Percentiles rank a stretch among this genome's conserved stretches.
phyloP scores from a whole-genome alignment of 768 basidiomycete species.

The Pulveroboletus sp. region DNA sequence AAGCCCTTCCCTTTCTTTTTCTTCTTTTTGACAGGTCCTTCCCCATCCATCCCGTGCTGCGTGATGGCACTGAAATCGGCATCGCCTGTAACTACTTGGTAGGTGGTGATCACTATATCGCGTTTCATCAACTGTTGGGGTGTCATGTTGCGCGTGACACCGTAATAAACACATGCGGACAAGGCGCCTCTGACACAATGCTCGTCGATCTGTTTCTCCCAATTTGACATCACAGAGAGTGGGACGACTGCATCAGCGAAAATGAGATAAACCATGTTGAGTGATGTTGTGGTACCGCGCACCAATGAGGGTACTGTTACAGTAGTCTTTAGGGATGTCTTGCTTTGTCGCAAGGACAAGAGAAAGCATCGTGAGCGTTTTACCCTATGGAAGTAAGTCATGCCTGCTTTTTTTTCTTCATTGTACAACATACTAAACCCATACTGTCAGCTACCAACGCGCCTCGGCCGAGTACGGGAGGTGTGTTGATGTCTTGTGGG shows the following conservation, averaged over 20 bases:
- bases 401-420: neutral
- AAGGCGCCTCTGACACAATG: slow-evolving; percentile 58
- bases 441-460: slow-evolving; percentile 89
- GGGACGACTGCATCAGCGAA: slow-evolving; percentile 57
- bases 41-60: slow-evolving; percentile 13
- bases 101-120: slow-evolving; percentile 85
- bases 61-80: slow-evolving; percentile 25
- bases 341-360: slow-evolving; percentile 75
- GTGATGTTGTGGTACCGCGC: neutral
- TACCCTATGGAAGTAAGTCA: slow-evolving; percentile 53
- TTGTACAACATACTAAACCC: slow-evolving; percentile 49
- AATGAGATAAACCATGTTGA: neutral
- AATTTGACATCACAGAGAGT: slow-evolving; percentile 82
- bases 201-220: slow-evolving; percentile 81
- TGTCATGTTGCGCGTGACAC: slow-evolving; percentile 56
- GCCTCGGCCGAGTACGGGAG: slow-evolving; percentile 74
- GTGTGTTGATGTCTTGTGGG: slow-evolving; percentile 52
- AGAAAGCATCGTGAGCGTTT: slow-evolving; percentile 87
- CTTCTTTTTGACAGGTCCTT: slow-evolving; percentile 45
- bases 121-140: slow-evolving; percentile 59
- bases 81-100: slow-evolving; percentile 67
- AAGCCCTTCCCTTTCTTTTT: slow-evolving; percentile 58
- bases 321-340: slow-evolving; percentile 54
- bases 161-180: slow-evolving; percentile 67
- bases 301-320: slow-evolving; percentile 80